A percentile compares a stretch with the other conserved stretches of the same genome.
Conservation (phyloP, 805 yeast genomes). For the Novakomyces olei region DNA sequence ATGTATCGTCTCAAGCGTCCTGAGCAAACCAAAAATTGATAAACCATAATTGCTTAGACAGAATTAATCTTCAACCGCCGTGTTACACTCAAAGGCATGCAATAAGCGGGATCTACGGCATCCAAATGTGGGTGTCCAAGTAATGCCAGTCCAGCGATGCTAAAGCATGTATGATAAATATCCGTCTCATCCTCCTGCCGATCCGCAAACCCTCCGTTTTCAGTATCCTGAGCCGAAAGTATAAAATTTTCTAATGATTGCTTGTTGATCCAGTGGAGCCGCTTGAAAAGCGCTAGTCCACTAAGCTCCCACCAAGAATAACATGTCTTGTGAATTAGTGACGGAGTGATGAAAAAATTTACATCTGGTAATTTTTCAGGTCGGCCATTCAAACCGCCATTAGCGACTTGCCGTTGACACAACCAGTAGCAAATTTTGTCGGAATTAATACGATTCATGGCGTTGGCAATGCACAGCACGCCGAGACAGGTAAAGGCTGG, state of each 20-base stretch:
- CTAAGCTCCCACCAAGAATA: constrained; percentile 85
- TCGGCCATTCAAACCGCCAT: constrained; percentile 89
- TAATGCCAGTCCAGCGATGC: constrained; percentile 67
- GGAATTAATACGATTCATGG: constrained; percentile 25
- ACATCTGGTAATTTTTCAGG: constrained; percentile 94
- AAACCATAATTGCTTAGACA: constrained; percentile 44
- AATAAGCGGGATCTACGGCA: constrained; percentile 67
- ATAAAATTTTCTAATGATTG: constrained; percentile 44
- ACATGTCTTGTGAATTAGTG: constrained; percentile 31
- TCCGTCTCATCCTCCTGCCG: constrained; percentile 80
- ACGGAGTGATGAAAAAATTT: constrained; percentile 32
- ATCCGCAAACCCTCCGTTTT: constrained; percentile 73
- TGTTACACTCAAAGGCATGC: constrained; percentile 42
- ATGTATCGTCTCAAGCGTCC: background rate
- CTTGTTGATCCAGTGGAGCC: constrained; percentile 56
- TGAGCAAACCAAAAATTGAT: constrained; percentile 31
- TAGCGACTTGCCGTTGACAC: constrained; percentile 64
- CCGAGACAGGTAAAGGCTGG: constrained; percentile 57
- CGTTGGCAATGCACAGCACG: constrained; percentile 44
- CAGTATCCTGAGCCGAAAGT: constrained; percentile 47
- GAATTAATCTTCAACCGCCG: constrained; percentile 2
- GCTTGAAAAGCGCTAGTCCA: constrained; percentile 21
- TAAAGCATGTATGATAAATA: constrained; percentile 80
- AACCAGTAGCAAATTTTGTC: constrained; percentile 58
- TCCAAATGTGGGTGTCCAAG: constrained; percentile 38